A percentile compares a stretch with the other conserved stretches of the same genome.
phyloP scores from a whole-genome alignment of 257 asterid species.

The Echites panduratus region DNA sequence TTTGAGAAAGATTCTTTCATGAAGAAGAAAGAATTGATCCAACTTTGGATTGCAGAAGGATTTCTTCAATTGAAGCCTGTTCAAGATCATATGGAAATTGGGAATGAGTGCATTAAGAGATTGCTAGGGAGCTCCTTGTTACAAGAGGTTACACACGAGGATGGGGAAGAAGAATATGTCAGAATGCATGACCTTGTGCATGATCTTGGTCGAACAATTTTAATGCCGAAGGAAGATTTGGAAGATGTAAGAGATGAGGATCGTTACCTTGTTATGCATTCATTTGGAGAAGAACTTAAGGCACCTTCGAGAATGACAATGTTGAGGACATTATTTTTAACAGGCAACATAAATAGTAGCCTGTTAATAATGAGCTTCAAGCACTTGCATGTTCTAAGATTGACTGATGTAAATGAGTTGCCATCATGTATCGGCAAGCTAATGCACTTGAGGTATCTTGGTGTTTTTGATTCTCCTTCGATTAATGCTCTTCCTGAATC shows the following conservation, averaged over 20 bases:
- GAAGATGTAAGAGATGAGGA: not conserved
- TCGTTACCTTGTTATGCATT: not conserved
- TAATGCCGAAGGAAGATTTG: not conserved
- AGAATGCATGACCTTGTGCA: slow-evolving; percentile 34
- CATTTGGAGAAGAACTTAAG: not conserved
- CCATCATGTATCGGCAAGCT: slow-evolving; percentile 11
- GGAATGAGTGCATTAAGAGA: slow-evolving; percentile 11
- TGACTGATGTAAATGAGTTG: too few species aligned
- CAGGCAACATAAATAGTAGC: not conserved
- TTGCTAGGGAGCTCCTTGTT: slow-evolving; percentile 25
- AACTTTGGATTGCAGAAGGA: slow-evolving; percentile 32
- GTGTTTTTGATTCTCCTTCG: slow-evolving; percentile 4
- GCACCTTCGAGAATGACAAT: not conserved
- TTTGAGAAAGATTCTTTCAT: slow-evolving; percentile 3
- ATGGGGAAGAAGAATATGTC: slow-evolving; percentile 18
- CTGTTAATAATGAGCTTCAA: slow-evolving; percentile 12
- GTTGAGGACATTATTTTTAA: slow-evolving; percentile 5
- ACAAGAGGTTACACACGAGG: slow-evolving; percentile 17
- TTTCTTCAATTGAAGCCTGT: slow-evolving; percentile 10
- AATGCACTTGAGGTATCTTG: slow-evolving; percentile 25
- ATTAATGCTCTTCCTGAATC: slow-evolving; percentile 11
- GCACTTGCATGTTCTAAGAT: slow-evolving; percentile 3
- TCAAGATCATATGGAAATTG: slow-evolving; percentile 9
- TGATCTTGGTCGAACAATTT: slow-evolving; percentile 23
- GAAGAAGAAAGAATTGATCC: slow-evolving; percentile 7